Conservation (phyloP, 176 grass and related monocot genomes). For the Oryza meridionalis region DNA sequence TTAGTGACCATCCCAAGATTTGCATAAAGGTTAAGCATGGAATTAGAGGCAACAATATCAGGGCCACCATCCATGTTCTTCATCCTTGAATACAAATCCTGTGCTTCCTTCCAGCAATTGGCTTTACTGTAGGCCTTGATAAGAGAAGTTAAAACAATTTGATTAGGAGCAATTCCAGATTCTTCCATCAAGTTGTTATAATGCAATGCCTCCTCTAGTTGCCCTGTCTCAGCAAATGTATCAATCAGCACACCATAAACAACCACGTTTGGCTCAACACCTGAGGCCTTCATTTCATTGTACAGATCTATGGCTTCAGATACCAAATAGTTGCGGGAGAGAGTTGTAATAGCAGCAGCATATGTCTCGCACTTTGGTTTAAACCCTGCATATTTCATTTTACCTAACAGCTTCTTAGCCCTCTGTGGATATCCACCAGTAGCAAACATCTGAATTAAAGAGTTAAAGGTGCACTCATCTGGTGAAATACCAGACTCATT, state of each 20-base stretch:
- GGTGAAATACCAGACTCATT: slow-evolving; percentile 51
- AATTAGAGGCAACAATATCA: slow-evolving; percentile 71
- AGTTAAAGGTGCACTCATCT: slow-evolving; percentile 77
- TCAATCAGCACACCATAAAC: slow-evolving; percentile 68
- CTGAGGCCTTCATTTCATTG: slow-evolving; percentile 60
- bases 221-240: slow-evolving; percentile 61
- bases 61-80: slow-evolving; percentile 59
- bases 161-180: slow-evolving; percentile 56
- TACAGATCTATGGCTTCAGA: slow-evolving; percentile 62
- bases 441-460: slow-evolving; percentile 81
- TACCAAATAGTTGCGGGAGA: slow-evolving; percentile 51
- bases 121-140: slow-evolving; percentile 69
- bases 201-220: slow-evolving; percentile 56
- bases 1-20: slow-evolving; percentile 72
- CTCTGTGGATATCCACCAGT: slow-evolving; percentile 53
- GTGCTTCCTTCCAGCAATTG: slow-evolving; percentile 73
- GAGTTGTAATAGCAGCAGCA: slow-evolving; percentile 59
- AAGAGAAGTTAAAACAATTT: slow-evolving; percentile 60
- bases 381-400: slow-evolving; percentile 70
- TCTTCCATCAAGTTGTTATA: slow-evolving; percentile 64
- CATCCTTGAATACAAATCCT: slow-evolving; percentile 63
- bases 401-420: slow-evolving; percentile 54
- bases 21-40: slow-evolving; percentile 77
- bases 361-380: slow-evolving; percentile 65
- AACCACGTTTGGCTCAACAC: slow-evolving; percentile 62